Conservation (phyloP, 2,329 filamentous ascomycete species). For the Ploettnerulaceae sp. region DNA sequence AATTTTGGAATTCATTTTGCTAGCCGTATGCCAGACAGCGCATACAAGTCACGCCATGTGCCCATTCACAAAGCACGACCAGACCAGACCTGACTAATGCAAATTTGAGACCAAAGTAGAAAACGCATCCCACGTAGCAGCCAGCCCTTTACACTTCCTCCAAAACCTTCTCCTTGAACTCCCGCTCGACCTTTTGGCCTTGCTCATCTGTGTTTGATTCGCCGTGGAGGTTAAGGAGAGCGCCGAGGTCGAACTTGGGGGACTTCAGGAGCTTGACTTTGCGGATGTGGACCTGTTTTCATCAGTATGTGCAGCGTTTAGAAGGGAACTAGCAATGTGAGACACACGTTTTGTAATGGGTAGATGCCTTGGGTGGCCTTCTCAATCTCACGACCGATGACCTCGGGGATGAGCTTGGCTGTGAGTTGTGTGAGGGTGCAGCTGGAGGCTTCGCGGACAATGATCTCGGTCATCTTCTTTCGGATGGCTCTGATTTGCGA, state of each 20-base stretch:
- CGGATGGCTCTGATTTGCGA: slow-evolving; percentile 98
- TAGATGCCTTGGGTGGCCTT: slow-evolving; percentile 99
- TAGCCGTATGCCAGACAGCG: slow-evolving; percentile 33
- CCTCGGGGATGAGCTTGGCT: slow-evolving; percentile 98
- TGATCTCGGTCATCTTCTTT: slow-evolving; percentile 99
- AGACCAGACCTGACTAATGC: slow-evolving; percentile 30
- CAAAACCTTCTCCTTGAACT: slow-evolving; percentile 98
- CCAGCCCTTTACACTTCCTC: slow-evolving; percentile 73
- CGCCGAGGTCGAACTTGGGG: slow-evolving; percentile 98
- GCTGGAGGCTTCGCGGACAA: slow-evolving; percentile 88
- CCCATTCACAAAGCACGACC: slow-evolving; percentile 31
- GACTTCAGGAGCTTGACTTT: slow-evolving; percentile 99
- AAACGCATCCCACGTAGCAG: slow-evolving; percentile 28
- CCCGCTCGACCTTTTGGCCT: slow-evolving; percentile 96
- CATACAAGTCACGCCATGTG: slow-evolving; percentile 34
- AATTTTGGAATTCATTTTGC: slow-evolving; percentile 32
- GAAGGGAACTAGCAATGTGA: neutral
- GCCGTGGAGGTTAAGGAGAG: slow-evolving; percentile 93
- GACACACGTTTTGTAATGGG: slow-evolving; percentile 92
- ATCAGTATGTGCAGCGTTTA: neutral
- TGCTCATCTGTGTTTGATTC: slow-evolving; percentile 94
- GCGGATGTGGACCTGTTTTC: slow-evolving; percentile 86
- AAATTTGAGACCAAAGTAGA: slow-evolving; percentile 30
- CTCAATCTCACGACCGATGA: slow-evolving; percentile 99
- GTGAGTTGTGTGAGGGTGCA: slow-evolving; percentile 96